These are phyloP conservation scores for Gracilariopsis chorda DNA, from an alignment of 23 red algal species.

Conservation along the genomic window DNA sequence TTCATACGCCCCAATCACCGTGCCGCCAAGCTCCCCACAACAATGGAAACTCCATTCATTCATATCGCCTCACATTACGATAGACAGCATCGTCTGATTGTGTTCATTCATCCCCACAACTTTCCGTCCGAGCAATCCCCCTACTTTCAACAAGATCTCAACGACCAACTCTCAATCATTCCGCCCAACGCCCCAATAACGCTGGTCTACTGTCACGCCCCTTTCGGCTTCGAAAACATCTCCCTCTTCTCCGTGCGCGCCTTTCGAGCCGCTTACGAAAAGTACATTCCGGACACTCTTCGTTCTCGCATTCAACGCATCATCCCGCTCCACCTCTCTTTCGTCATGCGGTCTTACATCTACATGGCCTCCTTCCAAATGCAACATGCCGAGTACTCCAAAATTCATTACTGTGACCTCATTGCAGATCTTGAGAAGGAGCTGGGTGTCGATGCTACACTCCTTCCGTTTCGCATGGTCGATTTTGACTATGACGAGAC, in stretches of 20 bases:
- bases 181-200: not conserved
- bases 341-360: conserved; percentile 22
- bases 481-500: conserved; percentile 42
- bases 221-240: not conserved
- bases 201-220: conserved; percentile 7
- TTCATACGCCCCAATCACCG: no score
- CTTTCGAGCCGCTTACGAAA: conserved; percentile 34
- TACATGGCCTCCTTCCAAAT: conserved; percentile 37
- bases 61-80: not conserved
- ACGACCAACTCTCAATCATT: not conserved
- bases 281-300: not conserved
- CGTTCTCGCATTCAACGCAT: conserved; percentile 25
- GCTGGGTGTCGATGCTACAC: conserved; percentile 33
- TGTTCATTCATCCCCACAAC: conserved; percentile 4
- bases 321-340: conserved; percentile 29
- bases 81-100: not conserved
- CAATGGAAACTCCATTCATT: no score
- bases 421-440: conserved; percentile 18
- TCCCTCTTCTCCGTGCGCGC: conserved; percentile 11
- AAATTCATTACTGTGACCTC: conserved; percentile 21
- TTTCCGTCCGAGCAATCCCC: conserved; percentile 2
- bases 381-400: conserved; percentile 9
- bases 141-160: not conserved
- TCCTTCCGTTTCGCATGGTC: conserved; percentile 1
- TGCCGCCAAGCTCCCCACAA: no score